Conservation (phyloP, 805 yeast species). For the Vanderwaltozyma yarrowii region DNA sequence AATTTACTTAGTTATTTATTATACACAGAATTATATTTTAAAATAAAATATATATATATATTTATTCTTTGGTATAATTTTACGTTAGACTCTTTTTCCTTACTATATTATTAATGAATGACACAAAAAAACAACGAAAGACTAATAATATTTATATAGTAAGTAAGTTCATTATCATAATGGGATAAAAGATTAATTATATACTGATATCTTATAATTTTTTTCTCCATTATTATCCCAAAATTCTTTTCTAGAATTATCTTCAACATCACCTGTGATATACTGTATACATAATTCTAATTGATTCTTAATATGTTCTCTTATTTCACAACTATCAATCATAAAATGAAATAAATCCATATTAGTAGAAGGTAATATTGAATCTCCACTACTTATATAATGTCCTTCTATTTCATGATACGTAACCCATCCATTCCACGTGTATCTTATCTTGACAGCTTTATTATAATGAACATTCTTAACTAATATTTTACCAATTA, state of each 20-base stretch:
- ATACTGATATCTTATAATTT: slow-evolving; percentile 17
- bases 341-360: slow-evolving; percentile 26
- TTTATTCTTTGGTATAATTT: too few relatives aligned
- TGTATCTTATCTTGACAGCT: slow-evolving; percentile 58
- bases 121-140: too few relatives aligned
- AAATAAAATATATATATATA: too few relatives aligned
- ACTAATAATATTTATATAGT: too few relatives aligned
- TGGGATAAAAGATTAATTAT: too few relatives aligned
- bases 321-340: slow-evolving; percentile 14
- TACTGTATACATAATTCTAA: slow-evolving; percentile 25
- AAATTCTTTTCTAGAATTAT: slow-evolving; percentile 14
- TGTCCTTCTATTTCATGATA: slow-evolving; percentile 28
- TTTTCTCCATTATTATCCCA: slow-evolving; percentile 27
- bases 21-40: too few relatives aligned
- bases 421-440: slow-evolving; percentile 72
- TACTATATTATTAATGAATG: too few relatives aligned
- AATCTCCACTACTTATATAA: slow-evolving; percentile 23
- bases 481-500: slow-evolving; percentile 72
- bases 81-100: too few relatives aligned
- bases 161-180: too few relatives aligned
- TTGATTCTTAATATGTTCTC: slow-evolving; percentile 7
- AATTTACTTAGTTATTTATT: too few relatives aligned
- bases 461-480: slow-evolving; percentile 65
- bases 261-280: slow-evolving; percentile 13
- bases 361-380: slow-evolving; percentile 21